These are phyloP conservation scores for Cytidiella melzeri DNA, from an alignment of 768 basidiomycete species.

Conservation along the genomic window DNA sequence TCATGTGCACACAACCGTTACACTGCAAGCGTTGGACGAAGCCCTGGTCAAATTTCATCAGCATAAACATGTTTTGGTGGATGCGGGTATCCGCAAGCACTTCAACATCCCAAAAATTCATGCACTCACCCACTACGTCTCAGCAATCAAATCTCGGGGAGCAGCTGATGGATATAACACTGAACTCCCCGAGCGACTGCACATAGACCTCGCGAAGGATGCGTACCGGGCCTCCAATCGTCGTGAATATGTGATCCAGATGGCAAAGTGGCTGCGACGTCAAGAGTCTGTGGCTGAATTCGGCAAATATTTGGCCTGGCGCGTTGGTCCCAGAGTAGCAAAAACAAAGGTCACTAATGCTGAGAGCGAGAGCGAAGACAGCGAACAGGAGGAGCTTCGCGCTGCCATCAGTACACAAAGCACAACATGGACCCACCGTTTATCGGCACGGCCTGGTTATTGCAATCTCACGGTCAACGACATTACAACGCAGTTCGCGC, in stretches of 20 bases:
- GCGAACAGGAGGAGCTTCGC: conserved; percentile 6
- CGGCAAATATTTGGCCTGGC: conserved; percentile 2
- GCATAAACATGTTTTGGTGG: conserved; percentile 12
- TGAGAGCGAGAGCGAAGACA: neutral
- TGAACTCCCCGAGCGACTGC: no score
- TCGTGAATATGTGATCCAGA: no score
- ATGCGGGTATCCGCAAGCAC: conserved; percentile 9
- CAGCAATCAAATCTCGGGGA: conserved; percentile 11
- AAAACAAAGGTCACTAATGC: neutral
- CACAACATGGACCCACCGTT: neutral
- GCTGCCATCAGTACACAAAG: neutral
- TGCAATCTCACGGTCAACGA: neutral
- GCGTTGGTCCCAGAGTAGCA: neutral
- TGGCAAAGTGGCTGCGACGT: conserved; percentile 18
- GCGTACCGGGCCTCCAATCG: no score
- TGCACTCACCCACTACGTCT: conserved; percentile 16
- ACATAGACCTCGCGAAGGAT: no score
- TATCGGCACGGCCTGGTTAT: neutral
- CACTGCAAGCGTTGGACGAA: conserved; percentile 22
- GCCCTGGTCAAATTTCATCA: conserved; percentile 24
- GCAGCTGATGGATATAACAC: no score
- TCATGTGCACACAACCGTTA: conserved; percentile 25
- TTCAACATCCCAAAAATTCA: conserved; percentile 27
- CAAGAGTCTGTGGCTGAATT: conserved; percentile 8
- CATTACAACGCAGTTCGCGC: neutral